phyloP scores from a whole-genome alignment of 306 rosid species.

The Prunus dulcis region DNA sequence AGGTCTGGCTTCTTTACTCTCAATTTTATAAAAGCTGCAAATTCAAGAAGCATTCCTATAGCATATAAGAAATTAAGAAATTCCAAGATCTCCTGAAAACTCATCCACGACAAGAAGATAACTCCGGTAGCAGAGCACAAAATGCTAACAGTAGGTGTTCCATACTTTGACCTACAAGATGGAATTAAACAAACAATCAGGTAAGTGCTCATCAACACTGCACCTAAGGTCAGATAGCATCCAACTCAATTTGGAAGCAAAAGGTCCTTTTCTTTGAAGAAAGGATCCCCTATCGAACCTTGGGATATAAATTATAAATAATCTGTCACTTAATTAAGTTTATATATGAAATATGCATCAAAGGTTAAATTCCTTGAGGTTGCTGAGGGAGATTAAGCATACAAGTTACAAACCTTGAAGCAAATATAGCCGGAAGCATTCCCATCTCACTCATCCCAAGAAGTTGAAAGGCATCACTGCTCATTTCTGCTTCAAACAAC shows the following conservation, averaged over 20 bases:
- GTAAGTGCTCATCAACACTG: conserved; percentile 12
- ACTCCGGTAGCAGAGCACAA: conserved; percentile 82
- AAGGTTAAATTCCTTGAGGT: background rate
- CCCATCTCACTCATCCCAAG: conserved; percentile 97
- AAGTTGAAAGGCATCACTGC: conserved; percentile 82
- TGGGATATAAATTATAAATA: no score
- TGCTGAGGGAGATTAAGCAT: background rate
- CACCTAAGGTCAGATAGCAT: background rate
- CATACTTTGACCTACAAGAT: conserved; percentile 63
- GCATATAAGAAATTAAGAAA: conserved; percentile 85
- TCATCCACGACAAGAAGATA: conserved; percentile 91
- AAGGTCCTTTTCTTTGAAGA: background rate
- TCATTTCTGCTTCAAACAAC: conserved; percentile 93
- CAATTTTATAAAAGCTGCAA: conserved; percentile 72
- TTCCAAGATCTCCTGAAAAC: conserved; percentile 83
- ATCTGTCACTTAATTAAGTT: background rate
- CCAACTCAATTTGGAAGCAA: background rate
- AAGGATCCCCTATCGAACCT: no score
- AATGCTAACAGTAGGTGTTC: conserved; percentile 85
- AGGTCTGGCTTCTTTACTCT: conserved; percentile 73
- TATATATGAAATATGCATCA: background rate
- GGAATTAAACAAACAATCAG: conserved; percentile 7
- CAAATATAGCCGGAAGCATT: conserved; percentile 78
- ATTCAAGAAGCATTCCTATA: conserved; percentile 83
- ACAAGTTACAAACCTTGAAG: conserved; percentile 53